Percentiles rank a stretch among this genome's conserved stretches.
Evolutionary conservation across 2,329 filamentous ascomycete species (phyloP).

Genomic region (Xylaria hypoxylon): DNA sequence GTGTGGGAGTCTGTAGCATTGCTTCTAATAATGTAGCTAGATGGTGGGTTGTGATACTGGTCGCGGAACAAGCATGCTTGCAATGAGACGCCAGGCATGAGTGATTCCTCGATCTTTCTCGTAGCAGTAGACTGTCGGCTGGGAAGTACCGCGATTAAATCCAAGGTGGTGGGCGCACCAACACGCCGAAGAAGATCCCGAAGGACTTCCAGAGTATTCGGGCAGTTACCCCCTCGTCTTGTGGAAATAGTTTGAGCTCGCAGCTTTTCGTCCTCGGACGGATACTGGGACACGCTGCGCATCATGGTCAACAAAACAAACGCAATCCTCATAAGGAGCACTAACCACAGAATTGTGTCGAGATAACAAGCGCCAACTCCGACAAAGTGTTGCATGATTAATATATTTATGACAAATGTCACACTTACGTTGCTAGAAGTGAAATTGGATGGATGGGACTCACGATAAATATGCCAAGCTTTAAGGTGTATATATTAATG

Average conservation of each 20-base stretch:
- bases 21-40: constrained; percentile 7
- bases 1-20: background rate
- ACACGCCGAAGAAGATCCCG: background rate
- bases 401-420: too few species aligned
- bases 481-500: background rate
- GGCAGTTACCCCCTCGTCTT: constrained; percentile 4
- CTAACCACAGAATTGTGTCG: constrained; percentile 3
- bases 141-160: background rate
- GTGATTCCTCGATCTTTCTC: background rate
- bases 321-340: background rate
- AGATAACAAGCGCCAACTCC: constrained; percentile 11
- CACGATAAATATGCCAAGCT: too few species aligned
- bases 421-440: too few species aligned
- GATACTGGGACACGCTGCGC: background rate
- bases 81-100: background rate
- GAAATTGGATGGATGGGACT: too few species aligned
- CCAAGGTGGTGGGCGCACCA: background rate
- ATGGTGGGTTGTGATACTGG: background rate
- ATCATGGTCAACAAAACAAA: background rate
- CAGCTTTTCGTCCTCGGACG: constrained; percentile 7
- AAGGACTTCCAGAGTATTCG: constrained; percentile 2
- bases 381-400: background rate
- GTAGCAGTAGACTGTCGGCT: background rate
- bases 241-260: background rate
- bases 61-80: background rate